Evolutionary conservation across 805 yeast species (phyloP), one percentile per base, ranked within the genome.

Genomic region (Pichia nakasei): DNA sequence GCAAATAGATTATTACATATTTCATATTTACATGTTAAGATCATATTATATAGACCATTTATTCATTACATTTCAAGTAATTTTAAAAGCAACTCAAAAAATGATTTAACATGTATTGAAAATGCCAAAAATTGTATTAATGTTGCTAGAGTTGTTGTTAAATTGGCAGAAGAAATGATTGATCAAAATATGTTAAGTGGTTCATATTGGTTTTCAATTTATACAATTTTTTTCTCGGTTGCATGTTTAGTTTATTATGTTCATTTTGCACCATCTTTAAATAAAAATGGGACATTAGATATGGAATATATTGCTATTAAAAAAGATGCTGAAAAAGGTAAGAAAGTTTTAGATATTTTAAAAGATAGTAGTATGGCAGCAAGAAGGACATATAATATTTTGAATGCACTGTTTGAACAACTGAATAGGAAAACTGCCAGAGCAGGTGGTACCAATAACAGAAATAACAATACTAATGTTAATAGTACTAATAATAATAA

Each of bases 131-230:
- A 84, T 53, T 88, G 96, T 64, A 81, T 88, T 43, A 78, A 82
- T 52, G 87, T 85, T 9, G 89, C 96, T 0, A 70, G 93, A 46
- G 77, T 82, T 54, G 94, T 85, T 24, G 88, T 88, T 17, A 80
- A 80, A 53, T 60, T 86, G 45, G 87, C 95, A 0, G 78, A 83
- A 52, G 87, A 82, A 55, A 78, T 88, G 87, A 79, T 83, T 48
- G 73, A 76, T 50, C 76, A 79, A 49, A 72, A 80, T 46, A 69
- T 85, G 60, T 66, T 88, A 34, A 76, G 80, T 50, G 95, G 95
- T 1, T 84, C 93, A 2, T 89, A 88, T 57, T 87, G 96, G 95
- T 88, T 86, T 57, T 80, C 93, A 7, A 83, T 85, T 56, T 88
- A 88, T 60, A 85, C 96, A 0, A 82, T 88, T 5, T 88, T 87